Evolutionary conservation across 2,329 filamentous ascomycete species (phyloP), one percentile per base, ranked within the genome.

Genomic region (Diaporthe citriasiana): DNA sequence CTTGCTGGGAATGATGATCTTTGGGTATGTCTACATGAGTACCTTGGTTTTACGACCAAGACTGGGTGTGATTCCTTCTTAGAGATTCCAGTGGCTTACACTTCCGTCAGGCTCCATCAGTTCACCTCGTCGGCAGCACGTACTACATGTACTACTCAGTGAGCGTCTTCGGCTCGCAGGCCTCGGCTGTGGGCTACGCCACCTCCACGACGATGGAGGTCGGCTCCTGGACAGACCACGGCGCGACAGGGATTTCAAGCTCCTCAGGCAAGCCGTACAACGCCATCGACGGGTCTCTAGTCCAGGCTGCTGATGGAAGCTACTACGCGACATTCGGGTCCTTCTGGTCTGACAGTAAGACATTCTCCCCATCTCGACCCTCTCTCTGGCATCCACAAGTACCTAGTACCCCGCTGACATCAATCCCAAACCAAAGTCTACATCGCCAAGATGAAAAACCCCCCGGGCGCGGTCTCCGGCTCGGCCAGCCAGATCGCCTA

Each of bases 121-220:
- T 92, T 19, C 81, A 84, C 25, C 82, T 88, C 22, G 84, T 93
- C n/a, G 88, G 87, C 75, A 84, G 82, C 71, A 84, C 85, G 0
- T 93, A 93, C 83, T 88, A 92, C 77, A 87, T 94, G n/a, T 93
- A 92, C 86, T 93, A 93, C 81, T 85, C 89, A 1, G 90, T 93
- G n/a, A 90, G 87, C 47, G 84, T 87, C 0, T 92, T 92, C 76
- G 91, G 91, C 0, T 87, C 85, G 0, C 90, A 92, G 76, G 82
- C 86, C 80, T 91, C 89, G 0, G 89, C 89, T 45, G 93, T 93
- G 76, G 92, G 92, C 25, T 82, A 86, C 15, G 86, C 86, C 4
- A 85, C 79, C 27, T 83, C 82, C 0, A 59, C 76, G 2, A 77
- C 70, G 33, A 50, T 79, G 47, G 78, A 79, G 50, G 35, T 10